Conservation (phyloP, 2,329 filamentous ascomycete species). For the Talaromyces sp. region DNA sequence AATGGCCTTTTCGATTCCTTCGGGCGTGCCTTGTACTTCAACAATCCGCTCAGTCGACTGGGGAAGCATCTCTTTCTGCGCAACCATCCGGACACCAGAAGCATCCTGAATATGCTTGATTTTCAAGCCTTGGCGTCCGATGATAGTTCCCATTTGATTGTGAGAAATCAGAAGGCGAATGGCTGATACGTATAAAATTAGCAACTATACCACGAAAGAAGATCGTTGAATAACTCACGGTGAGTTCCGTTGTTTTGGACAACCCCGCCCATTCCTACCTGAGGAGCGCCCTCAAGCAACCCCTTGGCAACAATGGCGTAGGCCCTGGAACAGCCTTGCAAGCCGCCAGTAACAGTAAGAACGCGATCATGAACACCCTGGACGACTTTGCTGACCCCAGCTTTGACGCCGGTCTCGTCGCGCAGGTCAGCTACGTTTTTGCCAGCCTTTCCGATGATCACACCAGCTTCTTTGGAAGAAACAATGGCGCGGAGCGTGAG, state of each 20-base stretch:
- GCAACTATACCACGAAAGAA: not conserved
- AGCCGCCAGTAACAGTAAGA: slow-evolving; percentile 84
- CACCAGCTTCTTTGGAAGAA: slow-evolving; percentile 96
- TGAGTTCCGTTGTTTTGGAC: slow-evolving; percentile 85
- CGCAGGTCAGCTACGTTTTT: slow-evolving; percentile 97
- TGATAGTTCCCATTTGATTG: slow-evolving; percentile 99
- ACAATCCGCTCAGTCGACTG: slow-evolving; percentile 98
- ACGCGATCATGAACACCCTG: slow-evolving; percentile 96
- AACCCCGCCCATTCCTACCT: slow-evolving; percentile 93
- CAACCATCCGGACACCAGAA: slow-evolving; percentile 96
- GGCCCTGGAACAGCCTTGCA: slow-evolving; percentile 82
- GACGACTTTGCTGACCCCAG: slow-evolving; percentile 97
- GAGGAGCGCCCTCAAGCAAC: slow-evolving; percentile 84
- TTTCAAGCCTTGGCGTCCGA: slow-evolving; percentile 90
- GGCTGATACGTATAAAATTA: slow-evolving; percentile 48
- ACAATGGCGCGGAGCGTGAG: slow-evolving; percentile 95
- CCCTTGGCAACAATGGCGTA: slow-evolving; percentile 91
- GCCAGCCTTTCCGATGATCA: slow-evolving; percentile 97
- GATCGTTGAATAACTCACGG: slow-evolving; percentile 56
- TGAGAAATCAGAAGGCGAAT: slow-evolving; percentile 98
- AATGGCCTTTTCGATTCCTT: slow-evolving; percentile 89
- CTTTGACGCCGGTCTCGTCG: slow-evolving; percentile 96
- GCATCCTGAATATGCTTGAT: slow-evolving; percentile 99
- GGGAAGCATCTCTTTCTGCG: slow-evolving; percentile 98
- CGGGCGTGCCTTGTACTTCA: slow-evolving; percentile 89